Evolutionary conservation across 2,329 filamentous ascomycete species (phyloP), one percentile per base, ranked within the genome.

Genomic region (Hymenoscyphus occultus): DNA sequence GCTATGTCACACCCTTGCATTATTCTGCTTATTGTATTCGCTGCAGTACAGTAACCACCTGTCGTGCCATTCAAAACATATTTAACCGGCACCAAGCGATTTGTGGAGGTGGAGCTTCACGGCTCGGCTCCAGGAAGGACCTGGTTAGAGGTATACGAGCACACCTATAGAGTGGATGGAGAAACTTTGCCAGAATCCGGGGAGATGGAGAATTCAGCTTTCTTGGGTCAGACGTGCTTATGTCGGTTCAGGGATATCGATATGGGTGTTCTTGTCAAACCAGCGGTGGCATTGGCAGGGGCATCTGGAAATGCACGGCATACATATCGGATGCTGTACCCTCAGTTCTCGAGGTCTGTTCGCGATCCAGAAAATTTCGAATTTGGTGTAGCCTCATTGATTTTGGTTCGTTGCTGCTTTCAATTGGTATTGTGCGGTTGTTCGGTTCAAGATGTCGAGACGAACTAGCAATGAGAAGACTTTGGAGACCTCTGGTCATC

Each of bases 111-210:
- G 3, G 45, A 22, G 9, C 45, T 51, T 51, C 45, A 28, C 22
- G 5, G 10, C 45, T 22, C 22, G 45, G 45, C 6, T 51, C 22
- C 22, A 22, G 22, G 45, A 51, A 51, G 12, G n/a, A n/a, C 45
- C 45, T 51, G n/a, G 45, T 51, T 51, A 9, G 19, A 51, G 22
- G 19, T 51, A 51, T 51, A 51, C 45, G 45, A 51, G 19, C 22
- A n/a, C 22, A 19, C 45, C 45, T 51, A 51, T 51, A 22, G 45
- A 51, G 45, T 51, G 45, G 45, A 51, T 51, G 45, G 45, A 51
- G 19, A 51, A 51, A 51, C 45, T 51, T 7, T 51, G n/a, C 19
- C 19, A 51, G 45, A 51, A 51, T 22, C 19, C 7, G 45, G 45
- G 45, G 45, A 51, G 19, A 51, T 28, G 45, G 45, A 51, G 19